phyloP scores from a whole-genome alignment of 176 grass and related monocot genomes.

The Areca catechu region DNA sequence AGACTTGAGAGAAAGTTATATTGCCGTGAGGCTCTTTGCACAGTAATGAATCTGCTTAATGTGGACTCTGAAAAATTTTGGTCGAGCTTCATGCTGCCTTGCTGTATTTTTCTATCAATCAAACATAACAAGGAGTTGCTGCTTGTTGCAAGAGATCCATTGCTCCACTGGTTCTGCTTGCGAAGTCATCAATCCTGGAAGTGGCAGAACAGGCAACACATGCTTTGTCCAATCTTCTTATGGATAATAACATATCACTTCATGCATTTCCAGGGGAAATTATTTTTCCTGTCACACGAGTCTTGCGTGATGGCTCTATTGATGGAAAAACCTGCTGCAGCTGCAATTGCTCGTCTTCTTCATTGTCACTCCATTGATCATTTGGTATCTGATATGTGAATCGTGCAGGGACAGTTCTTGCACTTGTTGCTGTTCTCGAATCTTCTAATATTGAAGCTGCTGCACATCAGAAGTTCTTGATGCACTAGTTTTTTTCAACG shows the following conservation, averaged over 20 bases:
- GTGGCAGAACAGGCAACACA: conserved; percentile 86
- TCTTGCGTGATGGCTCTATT: conserved; percentile 73
- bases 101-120: conserved; percentile 93
- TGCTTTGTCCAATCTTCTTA: conserved; percentile 91
- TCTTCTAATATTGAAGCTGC: conserved; percentile 64
- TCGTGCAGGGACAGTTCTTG: conserved; percentile 68
- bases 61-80: conserved; percentile 61
- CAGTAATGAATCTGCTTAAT: conserved; percentile 82
- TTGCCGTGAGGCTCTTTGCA: conserved; percentile 74
- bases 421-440: conserved; percentile 74
- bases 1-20: conserved; percentile 79
- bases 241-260: conserved; percentile 70
- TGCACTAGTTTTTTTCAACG: conserved; percentile 74
- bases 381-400: conserved; percentile 66
- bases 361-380: conserved; percentile 54
- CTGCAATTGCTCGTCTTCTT: conserved; percentile 83
- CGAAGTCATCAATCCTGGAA: conserved; percentile 65
- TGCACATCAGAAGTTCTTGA: conserved; percentile 94
- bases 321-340: conserved; percentile 93
- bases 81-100: conserved; percentile 68
- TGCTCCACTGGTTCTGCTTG: conserved; percentile 55
- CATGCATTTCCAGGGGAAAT: conserved; percentile 70
- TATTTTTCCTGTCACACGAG: conserved; percentile 63
- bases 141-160: conserved; percentile 70
- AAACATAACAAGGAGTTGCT: conserved; percentile 85